Evolutionary conservation across 805 yeast genomes (phyloP), one percentile per base, ranked within the genome.

Genomic region (Jamesozyma lodderae): DNA sequence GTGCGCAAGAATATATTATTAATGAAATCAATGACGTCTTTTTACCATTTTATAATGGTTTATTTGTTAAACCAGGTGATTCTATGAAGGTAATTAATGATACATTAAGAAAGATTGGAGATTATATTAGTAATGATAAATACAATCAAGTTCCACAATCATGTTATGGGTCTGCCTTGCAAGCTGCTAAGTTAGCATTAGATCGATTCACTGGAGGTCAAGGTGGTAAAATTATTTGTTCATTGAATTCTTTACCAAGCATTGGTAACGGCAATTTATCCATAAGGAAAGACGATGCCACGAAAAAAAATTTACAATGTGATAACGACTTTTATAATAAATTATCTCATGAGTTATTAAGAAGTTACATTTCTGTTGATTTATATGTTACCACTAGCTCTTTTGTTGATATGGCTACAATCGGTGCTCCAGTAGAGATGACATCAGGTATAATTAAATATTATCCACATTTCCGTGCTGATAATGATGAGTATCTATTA

Each of bases 201-300:
- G 69, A 69, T 31, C 60, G 64, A 17, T 70, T 69, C 24, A 57
- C 66, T 6, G 49, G 49, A 3, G 55, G 62, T 2, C 95, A 92
- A 7, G 92, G 92, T 44, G 98, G 97, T 42, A 83, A 88, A 49
- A 77, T 90, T 24, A 72, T 81, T 17, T 71, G 83, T 0, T 59
- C 82, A 4, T 61, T 88, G 30, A 70, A 84, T 2, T 63, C 78
- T 2, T 58, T 86, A 28, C 96, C 98, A 6, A 71, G 84, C 1
- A 70, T 77, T 70, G 95, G 95, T 0, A 80, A 86, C 0, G 96
- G 96, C 4, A 66, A 71, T 8, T 67, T 81, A 38, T 62, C 66
- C n/a, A 57, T 69, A 22, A 55, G 53, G 30, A 58, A 53, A 19
- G 64, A 66, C 21, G 63, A 60, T 22, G 65, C 63, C 6, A 73